Base-by-base conservation (phyloP, 2,329 filamentous ascomycete species). In the Cytospora piceae region DNA sequence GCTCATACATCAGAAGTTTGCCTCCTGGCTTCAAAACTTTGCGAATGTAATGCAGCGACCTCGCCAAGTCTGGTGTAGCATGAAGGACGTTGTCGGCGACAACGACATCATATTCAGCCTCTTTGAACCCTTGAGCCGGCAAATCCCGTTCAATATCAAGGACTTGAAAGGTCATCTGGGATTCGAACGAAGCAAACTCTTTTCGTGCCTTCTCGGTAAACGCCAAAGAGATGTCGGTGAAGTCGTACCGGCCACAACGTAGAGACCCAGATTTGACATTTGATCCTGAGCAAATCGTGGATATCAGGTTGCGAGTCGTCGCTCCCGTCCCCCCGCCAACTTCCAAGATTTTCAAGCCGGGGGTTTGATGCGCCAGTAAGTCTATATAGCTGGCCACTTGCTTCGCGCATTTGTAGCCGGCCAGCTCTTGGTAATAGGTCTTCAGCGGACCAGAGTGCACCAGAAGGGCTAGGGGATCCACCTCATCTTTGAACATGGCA, bases 211-310 rank as follows among this genome's bases (percentile, higher is more conserved):
- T 66, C 11, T 74, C 73, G 53, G 81, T 79, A 17, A 56, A 37
- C 8, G 53, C 6, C 0, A 24, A 17, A 6, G 53, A 56, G 17
- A 56, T 37, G 17, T 56, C 53, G 1, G 53, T 56, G 29, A 74
- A 83, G 0, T 77, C 79, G 66, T 82, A 83, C 7, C 74, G 29
- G 1, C 1, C 31, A 14, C 4, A 11, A 17, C 53, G 53, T 3
- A 56, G 17, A 2, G 53, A 34, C 15, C 17, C 8, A 4, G 12
- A 22, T 9, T 22, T 22, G 7, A 11, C 20, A 1, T 32, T 34
- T 14, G 31, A 29, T 15, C 27, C 52, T 7, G 52, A 31, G 20
- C 31, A 20, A 1, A 56, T 14, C 15, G 31, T 20, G 20, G 1
- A 4, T 27, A 56, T 1, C 20, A 56, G 9, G 29, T 22, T 56